These are phyloP conservation scores for Lunularia cruciata DNA, from an alignment of 225 moss, liverwort and hornwort species.

Conservation along the genomic window DNA sequence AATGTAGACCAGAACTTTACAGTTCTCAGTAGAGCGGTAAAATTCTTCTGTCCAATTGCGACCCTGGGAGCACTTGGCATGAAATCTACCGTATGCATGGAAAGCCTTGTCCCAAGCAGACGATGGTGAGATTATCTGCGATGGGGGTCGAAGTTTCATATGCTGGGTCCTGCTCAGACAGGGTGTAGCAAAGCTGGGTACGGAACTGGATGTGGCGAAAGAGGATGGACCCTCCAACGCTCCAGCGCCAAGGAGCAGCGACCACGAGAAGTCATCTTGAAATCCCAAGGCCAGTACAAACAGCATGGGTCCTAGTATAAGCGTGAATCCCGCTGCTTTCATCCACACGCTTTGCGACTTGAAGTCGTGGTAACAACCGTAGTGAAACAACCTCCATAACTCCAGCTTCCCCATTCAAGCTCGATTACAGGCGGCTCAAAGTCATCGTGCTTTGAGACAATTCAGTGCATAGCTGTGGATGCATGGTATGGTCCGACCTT, in stretches of 20 bases:
- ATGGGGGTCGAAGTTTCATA: constrained; percentile 43
- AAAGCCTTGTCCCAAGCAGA: constrained; percentile 41
- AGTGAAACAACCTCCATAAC: background rate
- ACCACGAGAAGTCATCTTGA: background rate
- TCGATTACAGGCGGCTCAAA: too few relatives aligned
- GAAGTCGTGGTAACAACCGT: background rate
- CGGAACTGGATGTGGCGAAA: background rate
- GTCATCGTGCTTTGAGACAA: too few relatives aligned
- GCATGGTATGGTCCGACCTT: too few relatives aligned
- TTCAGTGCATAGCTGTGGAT: too few relatives aligned
- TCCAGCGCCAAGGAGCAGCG: background rate
- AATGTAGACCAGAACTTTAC: constrained; percentile 55
- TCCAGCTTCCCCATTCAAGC: background rate
- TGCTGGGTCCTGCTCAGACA: constrained; percentile 68
- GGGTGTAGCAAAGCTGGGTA: background rate
- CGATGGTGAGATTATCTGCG: constrained; percentile 47
- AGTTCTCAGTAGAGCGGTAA: constrained; percentile 8
- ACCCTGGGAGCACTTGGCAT: constrained; percentile 44
- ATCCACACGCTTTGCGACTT: background rate
- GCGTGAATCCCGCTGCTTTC: background rate
- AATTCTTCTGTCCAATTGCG: constrained; percentile 37
- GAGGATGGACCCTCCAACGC: background rate
- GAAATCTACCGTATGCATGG: constrained; percentile 43
- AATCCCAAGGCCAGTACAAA: background rate
- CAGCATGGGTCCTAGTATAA: background rate